Evolutionary conservation across 2,329 filamentous ascomycete genomes (phyloP), one percentile per base, ranked within the genome.

Genomic region (Ophiostoma pallidulum): DNA sequence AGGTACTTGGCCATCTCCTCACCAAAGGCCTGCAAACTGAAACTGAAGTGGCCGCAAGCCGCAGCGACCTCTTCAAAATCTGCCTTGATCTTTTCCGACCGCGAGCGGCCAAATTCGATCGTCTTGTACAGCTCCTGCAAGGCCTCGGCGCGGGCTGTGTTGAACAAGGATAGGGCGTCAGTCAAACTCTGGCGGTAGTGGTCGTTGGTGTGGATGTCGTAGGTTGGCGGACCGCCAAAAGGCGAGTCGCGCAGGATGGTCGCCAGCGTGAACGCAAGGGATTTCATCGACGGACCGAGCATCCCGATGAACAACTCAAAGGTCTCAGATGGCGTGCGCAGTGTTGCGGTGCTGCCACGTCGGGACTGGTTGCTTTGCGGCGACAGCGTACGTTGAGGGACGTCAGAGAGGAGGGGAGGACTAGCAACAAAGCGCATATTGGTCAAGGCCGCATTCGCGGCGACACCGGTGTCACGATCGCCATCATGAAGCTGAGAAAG

Each of bases 41-140:
- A 96, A 60, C 86, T 91, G 61, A 97, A 98, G 64, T 97, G 90
- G 0, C 92, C 91, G 59, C 92, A 98, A 48, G 90, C 94, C n/a
- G 92, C 91, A 35, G 91, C 90, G 10, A 97, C 90, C 64, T 98
- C 92, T 62, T 98, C 92, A 49, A 95, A 89, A 62, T 97, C 92
- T 3, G 91, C 92, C 60, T 94, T 84, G 8, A 91, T 75, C 52
- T 84, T 84, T 45, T 87, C 74, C 0, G 84, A 82, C 36, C 80
- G 75, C 3, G 80, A 71, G 49, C 78, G 78, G 10, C 78, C 78
- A 33, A 89, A 72, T 56, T 89, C 82, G 51, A 89, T 88, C 44
- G 78, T 85, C 53, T 77, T 80, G 64, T 98, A 97, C 1, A 98
- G 73, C 49, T 84, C 75, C 48, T 81, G 74, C 7, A 98, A 69